These are phyloP conservation scores for Kodamaea sp. DNA, from an alignment of 1,139 yeast species.

Conservation along the genomic window DNA sequence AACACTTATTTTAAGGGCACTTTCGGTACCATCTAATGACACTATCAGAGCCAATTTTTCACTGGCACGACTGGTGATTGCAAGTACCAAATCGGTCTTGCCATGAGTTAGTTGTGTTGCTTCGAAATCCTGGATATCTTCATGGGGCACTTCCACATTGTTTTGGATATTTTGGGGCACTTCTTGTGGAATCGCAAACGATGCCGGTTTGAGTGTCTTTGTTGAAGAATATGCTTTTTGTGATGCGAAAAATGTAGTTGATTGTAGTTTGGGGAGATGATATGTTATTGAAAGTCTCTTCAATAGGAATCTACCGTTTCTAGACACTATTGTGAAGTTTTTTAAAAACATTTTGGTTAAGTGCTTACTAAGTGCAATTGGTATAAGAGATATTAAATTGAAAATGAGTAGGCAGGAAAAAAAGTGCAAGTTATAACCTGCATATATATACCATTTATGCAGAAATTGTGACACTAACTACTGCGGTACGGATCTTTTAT, in stretches of 20 bases:
- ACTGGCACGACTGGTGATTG: constrained; percentile 40
- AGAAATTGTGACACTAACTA: too few relatives aligned
- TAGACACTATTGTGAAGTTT: too few relatives aligned
- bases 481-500: too few relatives aligned
- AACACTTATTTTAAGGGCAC: constrained; percentile 74
- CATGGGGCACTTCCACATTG: constrained; percentile 16
- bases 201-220: constrained; percentile 21
- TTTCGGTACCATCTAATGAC: constrained; percentile 51
- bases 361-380: too few relatives aligned
- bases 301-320: too few relatives aligned
- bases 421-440: too few relatives aligned
- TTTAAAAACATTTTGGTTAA: too few relatives aligned
- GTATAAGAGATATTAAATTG: too few relatives aligned
- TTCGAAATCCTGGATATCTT: constrained; percentile 28
- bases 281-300: too few relatives aligned
- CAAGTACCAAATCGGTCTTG: constrained; percentile 33
- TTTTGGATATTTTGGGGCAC: constrained; percentile 2
- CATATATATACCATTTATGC: too few relatives aligned
- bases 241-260: not conserved
- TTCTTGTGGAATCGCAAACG: constrained; percentile 20
- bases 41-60: constrained; percentile 56
- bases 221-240: not conserved
- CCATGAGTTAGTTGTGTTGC: constrained; percentile 34
- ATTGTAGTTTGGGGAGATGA: not conserved
- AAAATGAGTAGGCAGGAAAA: too few relatives aligned